Conservation (phyloP, 192 early-diverging fungal genomes). For the Radiomyces spectabilis region DNA sequence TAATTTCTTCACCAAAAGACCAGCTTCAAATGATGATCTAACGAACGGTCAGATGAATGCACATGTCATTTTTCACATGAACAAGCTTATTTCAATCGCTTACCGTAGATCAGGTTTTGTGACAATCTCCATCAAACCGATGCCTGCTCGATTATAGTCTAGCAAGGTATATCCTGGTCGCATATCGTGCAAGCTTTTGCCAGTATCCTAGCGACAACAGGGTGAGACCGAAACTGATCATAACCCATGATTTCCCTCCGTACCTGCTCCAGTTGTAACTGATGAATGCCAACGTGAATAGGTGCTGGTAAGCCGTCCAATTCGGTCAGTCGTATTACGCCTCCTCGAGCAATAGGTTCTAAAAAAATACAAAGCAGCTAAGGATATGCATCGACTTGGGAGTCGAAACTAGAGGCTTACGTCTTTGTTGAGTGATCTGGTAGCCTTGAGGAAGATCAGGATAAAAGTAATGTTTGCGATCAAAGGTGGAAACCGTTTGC, state of each 20-base stretch:
- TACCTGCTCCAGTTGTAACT: constrained; percentile 85
- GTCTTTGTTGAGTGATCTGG: constrained; percentile 86
- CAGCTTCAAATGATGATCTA: constrained; percentile 67
- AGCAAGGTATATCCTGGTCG: constrained; percentile 55
- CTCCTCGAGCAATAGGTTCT: constrained; percentile 74
- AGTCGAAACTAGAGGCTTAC: not conserved
- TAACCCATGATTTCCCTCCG: constrained; percentile 1
- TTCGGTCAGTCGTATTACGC: constrained; percentile 45
- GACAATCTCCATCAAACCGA: constrained; percentile 87
- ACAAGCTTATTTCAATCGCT: not conserved
- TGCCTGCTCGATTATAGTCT: constrained; percentile 85
- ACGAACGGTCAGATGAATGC: not conserved
- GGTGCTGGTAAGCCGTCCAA: constrained; percentile 53
- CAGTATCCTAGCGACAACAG: constrained; percentile 55
- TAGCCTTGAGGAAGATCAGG: constrained; percentile 88
- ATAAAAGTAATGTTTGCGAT: constrained; percentile 96
- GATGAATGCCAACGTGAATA: constrained; percentile 58
- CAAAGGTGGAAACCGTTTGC: constrained; percentile 65
- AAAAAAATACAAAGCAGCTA: not conserved
- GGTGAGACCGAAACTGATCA: not conserved
- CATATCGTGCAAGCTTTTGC: constrained; percentile 67
- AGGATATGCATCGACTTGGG: too few species aligned
- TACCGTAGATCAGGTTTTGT: constrained; percentile 74
- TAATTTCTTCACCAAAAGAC: constrained; percentile 69
- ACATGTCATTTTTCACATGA: too few species aligned